These are phyloP conservation scores for Lichtheimia ramosa DNA, from an alignment of 371 early-diverging fungal species.

Conservation along the genomic window DNA sequence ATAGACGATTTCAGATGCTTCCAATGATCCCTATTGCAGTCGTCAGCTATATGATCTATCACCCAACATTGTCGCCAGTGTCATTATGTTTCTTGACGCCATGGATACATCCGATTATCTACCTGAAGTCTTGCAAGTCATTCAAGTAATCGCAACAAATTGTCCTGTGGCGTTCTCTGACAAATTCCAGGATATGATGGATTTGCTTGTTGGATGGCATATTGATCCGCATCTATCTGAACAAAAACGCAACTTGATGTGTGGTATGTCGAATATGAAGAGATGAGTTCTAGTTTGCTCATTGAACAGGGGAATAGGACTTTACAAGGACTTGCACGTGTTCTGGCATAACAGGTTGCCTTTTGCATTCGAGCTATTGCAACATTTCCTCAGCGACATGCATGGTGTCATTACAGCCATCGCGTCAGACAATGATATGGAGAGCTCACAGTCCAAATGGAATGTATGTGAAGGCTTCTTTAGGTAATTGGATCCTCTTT, in stretches of 20 bases:
- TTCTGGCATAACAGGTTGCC: constrained; percentile 33
- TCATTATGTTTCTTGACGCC: constrained; percentile 39
- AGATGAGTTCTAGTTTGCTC: no score
- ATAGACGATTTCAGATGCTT: constrained; percentile 11
- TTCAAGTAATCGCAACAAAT: constrained; percentile 22
- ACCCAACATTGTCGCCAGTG: constrained; percentile 12
- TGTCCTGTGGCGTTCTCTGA: constrained; percentile 29
- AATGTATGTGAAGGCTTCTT: constrained; percentile 22
- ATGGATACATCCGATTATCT: constrained; percentile 40
- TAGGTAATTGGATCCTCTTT: constrained; percentile 10
- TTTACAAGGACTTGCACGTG: constrained; percentile 2
- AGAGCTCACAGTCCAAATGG: constrained; percentile 16
- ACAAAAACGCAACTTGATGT: constrained; percentile 34
- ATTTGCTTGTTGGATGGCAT: constrained; percentile 72
- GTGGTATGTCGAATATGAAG: constrained; percentile 28
- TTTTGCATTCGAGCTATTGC: constrained; percentile 45
- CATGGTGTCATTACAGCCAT: constrained; percentile 5
- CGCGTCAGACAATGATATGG: constrained; percentile 6
- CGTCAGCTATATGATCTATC: constrained; percentile 13
- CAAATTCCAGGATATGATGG: constrained; percentile 60
- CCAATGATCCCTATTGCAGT: constrained; percentile 6
- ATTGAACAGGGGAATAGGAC: no score
- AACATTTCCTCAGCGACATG: constrained; percentile 52
- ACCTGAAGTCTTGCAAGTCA: constrained; percentile 23
- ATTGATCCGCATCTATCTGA: constrained; percentile 52